These are phyloP conservation scores for Musa beccarii DNA, from an alignment of 176 grass and related monocot genomes.

Conservation along the genomic window DNA sequence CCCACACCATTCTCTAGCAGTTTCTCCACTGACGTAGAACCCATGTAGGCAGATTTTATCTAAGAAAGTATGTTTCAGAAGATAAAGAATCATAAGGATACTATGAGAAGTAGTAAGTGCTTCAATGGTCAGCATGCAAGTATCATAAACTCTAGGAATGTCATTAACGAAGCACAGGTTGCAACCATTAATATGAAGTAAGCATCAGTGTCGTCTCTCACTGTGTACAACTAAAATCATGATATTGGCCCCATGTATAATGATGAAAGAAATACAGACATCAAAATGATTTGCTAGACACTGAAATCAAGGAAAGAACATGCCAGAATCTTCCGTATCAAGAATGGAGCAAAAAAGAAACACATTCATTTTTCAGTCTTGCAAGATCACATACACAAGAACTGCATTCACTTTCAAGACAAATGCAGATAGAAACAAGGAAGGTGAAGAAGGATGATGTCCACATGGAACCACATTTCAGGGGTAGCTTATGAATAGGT, in stretches of 20 bases:
- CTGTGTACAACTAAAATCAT: background rate
- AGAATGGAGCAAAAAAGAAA: background rate
- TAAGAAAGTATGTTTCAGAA: background rate
- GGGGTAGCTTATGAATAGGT: background rate
- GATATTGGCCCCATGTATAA: background rate
- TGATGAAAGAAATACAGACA: background rate
- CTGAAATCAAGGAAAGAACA: background rate
- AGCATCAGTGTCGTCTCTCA: background rate
- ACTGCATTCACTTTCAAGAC: background rate
- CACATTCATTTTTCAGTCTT: background rate
- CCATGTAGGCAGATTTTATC: conserved; percentile 35
- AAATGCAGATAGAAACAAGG: background rate
- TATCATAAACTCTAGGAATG: no score
- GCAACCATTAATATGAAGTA: background rate
- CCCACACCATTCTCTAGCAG: conserved; percentile 37
- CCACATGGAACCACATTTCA: background rate
- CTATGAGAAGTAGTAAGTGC: background rate
- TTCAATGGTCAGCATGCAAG: background rate
- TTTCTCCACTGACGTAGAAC: conserved; percentile 49
- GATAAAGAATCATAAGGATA: background rate
- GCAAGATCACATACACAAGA: background rate
- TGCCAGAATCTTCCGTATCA: background rate
- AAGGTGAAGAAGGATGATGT: background rate
- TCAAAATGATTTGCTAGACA: background rate
- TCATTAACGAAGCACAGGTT: background rate